A percentile compares a stretch with the other conserved stretches of the same genome.
Evolutionary conservation across 805 yeast species (phyloP).

Genomic region (Saccharomycopsis sp.): DNA sequence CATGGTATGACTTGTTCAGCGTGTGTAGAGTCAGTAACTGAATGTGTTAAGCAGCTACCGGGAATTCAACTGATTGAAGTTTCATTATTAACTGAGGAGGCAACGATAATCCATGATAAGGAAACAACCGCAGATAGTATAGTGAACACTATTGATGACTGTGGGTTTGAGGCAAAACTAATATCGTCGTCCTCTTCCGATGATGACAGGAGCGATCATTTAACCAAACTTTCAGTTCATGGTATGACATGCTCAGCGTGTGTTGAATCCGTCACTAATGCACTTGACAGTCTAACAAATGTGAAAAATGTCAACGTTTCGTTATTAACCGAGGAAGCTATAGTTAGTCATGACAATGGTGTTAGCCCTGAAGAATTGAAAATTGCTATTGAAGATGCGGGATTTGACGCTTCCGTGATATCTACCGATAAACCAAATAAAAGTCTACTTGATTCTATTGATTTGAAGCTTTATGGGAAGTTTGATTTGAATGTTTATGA

Average conservation of each 20-base stretch:
- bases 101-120: slow-evolving; percentile 43
- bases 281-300: slow-evolving; percentile 42
- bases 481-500: not conserved
- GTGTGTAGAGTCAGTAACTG: slow-evolving; percentile 63
- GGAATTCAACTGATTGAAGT: slow-evolving; percentile 48
- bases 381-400: slow-evolving; percentile 65
- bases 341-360: slow-evolving; percentile 39
- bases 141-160: slow-evolving; percentile 58
- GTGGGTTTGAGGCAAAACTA: slow-evolving; percentile 58
- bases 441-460: not conserved
- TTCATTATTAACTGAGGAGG: slow-evolving; percentile 72
- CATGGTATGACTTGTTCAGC: slow-evolving; percentile 91
- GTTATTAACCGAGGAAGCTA: slow-evolving; percentile 67
- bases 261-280: slow-evolving; percentile 55
- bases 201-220: not conserved
- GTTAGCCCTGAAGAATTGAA: slow-evolving; percentile 33
- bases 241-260: slow-evolving; percentile 97
- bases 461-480: slow-evolving; percentile 10
- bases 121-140: slow-evolving; percentile 32
- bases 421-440: not conserved
- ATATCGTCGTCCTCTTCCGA: slow-evolving; percentile 17
- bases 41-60: slow-evolving; percentile 45
- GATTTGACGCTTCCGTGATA: slow-evolving; percentile 49
- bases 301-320: slow-evolving; percentile 58
- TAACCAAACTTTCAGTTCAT: slow-evolving; percentile 23